These are phyloP conservation scores for Penicillium thymicola DNA, from an alignment of 2,329 filamentous ascomycete species.

Conservation along the genomic window DNA sequence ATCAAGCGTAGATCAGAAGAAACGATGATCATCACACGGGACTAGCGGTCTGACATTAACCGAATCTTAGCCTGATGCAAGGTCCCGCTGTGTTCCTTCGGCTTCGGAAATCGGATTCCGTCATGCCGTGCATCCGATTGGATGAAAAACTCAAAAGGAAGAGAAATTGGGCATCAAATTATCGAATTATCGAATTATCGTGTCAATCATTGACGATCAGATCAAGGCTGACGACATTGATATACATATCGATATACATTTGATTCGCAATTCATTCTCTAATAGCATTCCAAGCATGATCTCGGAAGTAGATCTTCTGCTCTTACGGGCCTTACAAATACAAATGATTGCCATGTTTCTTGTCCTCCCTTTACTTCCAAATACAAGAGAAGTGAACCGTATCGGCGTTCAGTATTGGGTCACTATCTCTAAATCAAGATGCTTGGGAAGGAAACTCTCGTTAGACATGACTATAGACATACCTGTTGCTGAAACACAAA, in stretches of 20 bases:
- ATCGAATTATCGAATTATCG: background rate
- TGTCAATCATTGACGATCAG: background rate
- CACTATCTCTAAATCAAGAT: too few relatives aligned
- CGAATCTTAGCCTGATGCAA: background rate
- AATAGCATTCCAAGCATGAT: background rate
- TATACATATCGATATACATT: background rate
- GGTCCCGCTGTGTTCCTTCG: background rate
- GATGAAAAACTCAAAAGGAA: background rate
- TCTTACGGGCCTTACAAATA: background rate
- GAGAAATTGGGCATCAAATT: background rate
- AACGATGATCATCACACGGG: background rate
- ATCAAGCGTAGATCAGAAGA: background rate
- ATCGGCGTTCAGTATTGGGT: background rate
- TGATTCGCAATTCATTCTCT: constrained; percentile 2
- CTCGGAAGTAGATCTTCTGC: background rate
- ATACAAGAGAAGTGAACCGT: background rate
- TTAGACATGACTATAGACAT: background rate
- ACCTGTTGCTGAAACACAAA: background rate
- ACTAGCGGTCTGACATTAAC: background rate
- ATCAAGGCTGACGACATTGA: background rate
- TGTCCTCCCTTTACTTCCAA: background rate
- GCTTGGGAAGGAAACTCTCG: too few relatives aligned
- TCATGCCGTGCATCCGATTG: constrained; percentile 5
- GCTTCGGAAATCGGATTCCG: constrained; percentile 6
- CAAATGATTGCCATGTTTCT: background rate